phyloP scores from a whole-genome alignment of 257 asterid genomes.

The Nicotiana otophora region DNA sequence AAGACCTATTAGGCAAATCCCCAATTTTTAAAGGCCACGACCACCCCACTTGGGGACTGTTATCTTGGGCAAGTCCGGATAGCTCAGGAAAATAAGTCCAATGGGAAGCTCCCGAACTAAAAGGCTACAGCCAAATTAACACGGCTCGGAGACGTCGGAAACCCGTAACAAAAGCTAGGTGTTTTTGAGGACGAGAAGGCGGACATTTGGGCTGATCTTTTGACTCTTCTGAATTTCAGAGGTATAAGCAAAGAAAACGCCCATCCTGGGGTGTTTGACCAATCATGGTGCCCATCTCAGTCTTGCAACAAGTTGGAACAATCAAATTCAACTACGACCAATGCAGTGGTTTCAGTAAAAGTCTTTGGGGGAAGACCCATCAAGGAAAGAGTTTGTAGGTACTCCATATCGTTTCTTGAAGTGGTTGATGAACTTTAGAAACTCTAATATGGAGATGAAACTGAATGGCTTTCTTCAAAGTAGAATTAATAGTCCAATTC shows the following conservation, averaged over 20 bases:
- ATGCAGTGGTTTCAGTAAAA: constrained; percentile 40
- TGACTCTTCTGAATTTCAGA: constrained; percentile 52
- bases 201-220: constrained; percentile 60
- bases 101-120: too few species aligned
- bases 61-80: too few species aligned
- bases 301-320: constrained; percentile 24
- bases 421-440: constrained; percentile 68
- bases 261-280: constrained; percentile 14
- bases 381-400: constrained; percentile 58
- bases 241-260: constrained; percentile 26
- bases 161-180: constrained; percentile 36
- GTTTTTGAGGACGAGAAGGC: constrained; percentile 50
- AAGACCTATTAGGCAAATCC: too few species aligned
- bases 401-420: constrained; percentile 64
- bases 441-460: constrained; percentile 46
- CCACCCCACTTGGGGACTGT: too few species aligned
- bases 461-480: constrained; percentile 36
- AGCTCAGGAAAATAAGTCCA: too few species aligned
- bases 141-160: too few species aligned
- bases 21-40: too few species aligned
- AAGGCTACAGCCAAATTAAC: too few species aligned
- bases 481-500: constrained; percentile 21
- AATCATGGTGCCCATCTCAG: constrained; percentile 63
- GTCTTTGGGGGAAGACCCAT: constrained; percentile 76
- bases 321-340: constrained; percentile 36